Evolutionary conservation across 352 stramenopile genomes (phyloP).

Genomic region (Phytopythium mirpurense): DNA sequence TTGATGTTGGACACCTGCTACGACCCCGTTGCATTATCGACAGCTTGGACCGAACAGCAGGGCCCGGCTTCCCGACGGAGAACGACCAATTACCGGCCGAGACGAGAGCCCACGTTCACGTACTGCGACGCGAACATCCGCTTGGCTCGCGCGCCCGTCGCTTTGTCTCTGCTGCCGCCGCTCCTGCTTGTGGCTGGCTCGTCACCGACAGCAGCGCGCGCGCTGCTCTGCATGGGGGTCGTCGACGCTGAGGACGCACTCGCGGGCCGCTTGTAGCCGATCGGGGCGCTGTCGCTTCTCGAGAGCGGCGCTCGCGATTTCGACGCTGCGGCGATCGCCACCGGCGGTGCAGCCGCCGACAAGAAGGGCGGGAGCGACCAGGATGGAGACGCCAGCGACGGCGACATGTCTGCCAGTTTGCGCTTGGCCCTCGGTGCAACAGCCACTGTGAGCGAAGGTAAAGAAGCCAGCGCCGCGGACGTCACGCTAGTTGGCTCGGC

Average conservation of each 20-base stretch:
- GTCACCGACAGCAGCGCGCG: not conserved
- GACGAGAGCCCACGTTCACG: not conserved
- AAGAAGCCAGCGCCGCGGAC: not conserved
- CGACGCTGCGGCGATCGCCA: not conserved
- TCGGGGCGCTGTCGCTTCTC: not conserved
- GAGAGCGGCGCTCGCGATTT: not conserved
- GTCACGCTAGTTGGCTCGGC: not conserved
- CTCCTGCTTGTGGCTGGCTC: not conserved
- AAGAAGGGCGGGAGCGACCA: not conserved
- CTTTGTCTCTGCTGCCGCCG: not conserved
- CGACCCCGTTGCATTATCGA: not conserved
- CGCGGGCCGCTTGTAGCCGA: not conserved
- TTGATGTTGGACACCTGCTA: not conserved
- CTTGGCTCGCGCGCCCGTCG: not conserved
- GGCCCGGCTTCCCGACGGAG: not conserved
- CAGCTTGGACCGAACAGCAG: not conserved
- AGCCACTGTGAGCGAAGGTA: not conserved
- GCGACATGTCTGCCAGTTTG: not conserved
- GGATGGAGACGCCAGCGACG: not conserved
- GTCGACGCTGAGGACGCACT: not conserved
- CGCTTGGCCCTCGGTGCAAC: slow-evolving; percentile 1
- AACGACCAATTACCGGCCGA: not conserved
- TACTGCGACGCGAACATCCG: slow-evolving; percentile 3
- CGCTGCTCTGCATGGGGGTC: not conserved
- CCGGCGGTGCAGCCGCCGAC: not conserved